Evolutionary conservation across 306 rosid species (phyloP).

Genomic region (Vigna reflexopilosa): DNA sequence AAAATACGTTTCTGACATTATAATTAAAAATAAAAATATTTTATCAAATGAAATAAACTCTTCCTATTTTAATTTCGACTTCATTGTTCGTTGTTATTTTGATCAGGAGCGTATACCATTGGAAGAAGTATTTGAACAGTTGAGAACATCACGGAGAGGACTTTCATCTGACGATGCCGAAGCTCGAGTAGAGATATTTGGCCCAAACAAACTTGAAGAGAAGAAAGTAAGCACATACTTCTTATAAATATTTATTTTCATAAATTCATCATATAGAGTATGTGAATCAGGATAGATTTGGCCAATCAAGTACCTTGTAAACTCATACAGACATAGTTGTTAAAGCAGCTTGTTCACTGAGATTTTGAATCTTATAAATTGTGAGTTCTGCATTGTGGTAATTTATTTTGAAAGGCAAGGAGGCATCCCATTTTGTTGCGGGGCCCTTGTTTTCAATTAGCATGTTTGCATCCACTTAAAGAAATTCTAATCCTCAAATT

Average conservation of each 20-base stretch:
- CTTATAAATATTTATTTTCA: background rate
- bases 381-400: background rate
- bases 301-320: background rate
- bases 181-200: constrained; percentile 71
- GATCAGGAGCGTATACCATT: constrained; percentile 77
- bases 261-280: background rate
- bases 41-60: background rate
- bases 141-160: constrained; percentile 71
- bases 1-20: background rate
- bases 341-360: background rate
- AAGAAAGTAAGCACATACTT: constrained; percentile 59
- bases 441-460: background rate
- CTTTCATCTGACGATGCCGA: constrained; percentile 84
- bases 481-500: constrained; percentile 29
- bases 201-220: constrained; percentile 83
- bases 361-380: background rate
- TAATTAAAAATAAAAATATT: background rate
- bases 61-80: constrained; percentile 36
- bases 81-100: constrained; percentile 8
- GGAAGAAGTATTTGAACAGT: constrained; percentile 78
- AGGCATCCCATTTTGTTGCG: constrained; percentile 11
- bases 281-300: constrained; percentile 10
- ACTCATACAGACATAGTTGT: background rate
- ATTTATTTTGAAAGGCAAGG: background rate
- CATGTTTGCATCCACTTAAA: background rate